Evolutionary conservation across 2,329 filamentous ascomycete genomes (phyloP).

Genomic region (Trichoderma guizhouense): DNA sequence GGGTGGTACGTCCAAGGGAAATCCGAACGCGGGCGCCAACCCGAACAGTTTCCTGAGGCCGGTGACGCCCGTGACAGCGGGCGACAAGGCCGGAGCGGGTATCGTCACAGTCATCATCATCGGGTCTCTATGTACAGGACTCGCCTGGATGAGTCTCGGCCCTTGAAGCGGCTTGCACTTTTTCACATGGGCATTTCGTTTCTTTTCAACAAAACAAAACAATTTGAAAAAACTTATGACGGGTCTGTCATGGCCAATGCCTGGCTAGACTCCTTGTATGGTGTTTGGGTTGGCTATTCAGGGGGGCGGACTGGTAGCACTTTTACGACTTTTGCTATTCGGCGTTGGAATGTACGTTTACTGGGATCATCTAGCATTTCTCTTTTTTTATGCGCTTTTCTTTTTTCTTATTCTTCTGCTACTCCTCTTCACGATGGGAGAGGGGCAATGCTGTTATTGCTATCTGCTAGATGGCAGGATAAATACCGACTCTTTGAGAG

Average conservation of each 20-base stretch:
- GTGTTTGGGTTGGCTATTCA: slow-evolving; percentile 7
- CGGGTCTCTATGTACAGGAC: slow-evolving; percentile 38
- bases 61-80: slow-evolving; percentile 38
- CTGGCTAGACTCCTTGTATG: neutral
- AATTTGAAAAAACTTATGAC: neutral
- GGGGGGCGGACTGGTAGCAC: neutral
- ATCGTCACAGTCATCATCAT: slow-evolving; percentile 47
- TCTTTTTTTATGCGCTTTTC: neutral
- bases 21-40: slow-evolving; percentile 41
- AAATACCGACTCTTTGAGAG: neutral
- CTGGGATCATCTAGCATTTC: neutral
- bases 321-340: neutral
- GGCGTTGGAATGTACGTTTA: slow-evolving; percentile 17
- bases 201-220: neutral
- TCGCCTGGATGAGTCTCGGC: slow-evolving; percentile 49
- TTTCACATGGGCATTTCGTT: neutral
- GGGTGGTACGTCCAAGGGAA: slow-evolving; percentile 51
- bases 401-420: neutral
- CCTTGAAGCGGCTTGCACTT: slow-evolving; percentile 19
- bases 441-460: neutral
- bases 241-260: neutral
- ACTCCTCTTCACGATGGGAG: neutral
- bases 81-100: slow-evolving; percentile 46
- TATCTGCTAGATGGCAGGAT: neutral
- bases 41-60: slow-evolving; percentile 34